phyloP scores from a whole-genome alignment of 1,284 basidiomycete species.

The Cerrena zonata region DNA sequence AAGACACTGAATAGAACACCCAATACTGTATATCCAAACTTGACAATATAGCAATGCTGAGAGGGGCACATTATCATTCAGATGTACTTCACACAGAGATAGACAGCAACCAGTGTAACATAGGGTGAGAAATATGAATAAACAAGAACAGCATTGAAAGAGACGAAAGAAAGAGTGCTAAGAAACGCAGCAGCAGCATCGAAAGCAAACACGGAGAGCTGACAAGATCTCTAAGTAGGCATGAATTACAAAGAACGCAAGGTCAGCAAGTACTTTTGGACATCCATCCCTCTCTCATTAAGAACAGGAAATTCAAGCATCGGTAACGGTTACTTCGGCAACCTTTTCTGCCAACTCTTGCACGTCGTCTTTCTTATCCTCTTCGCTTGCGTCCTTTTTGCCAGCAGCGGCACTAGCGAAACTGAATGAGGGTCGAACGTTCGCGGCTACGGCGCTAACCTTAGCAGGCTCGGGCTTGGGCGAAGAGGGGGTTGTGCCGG shows the following conservation, averaged over 20 bases:
- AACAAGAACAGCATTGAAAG: background rate
- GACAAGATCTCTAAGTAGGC: background rate
- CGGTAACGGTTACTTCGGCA: slow-evolving; percentile 33
- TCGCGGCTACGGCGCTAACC: slow-evolving; percentile 18
- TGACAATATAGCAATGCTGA: background rate
- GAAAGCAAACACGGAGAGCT: background rate
- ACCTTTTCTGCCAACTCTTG: slow-evolving; percentile 34
- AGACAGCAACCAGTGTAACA: background rate
- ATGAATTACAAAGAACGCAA: background rate
- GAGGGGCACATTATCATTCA: background rate
- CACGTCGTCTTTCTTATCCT: slow-evolving; percentile 25
- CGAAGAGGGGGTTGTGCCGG: slow-evolving; percentile 28
- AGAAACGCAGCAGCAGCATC: background rate
- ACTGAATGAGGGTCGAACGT: slow-evolving; percentile 60
- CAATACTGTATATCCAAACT: too few species aligned
- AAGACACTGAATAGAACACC: too few species aligned
- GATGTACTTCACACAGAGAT: background rate
- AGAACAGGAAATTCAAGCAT: background rate
- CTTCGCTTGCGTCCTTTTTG: slow-evolving; percentile 23
- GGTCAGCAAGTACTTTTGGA: background rate
- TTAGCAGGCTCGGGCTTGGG: slow-evolving; percentile 29
- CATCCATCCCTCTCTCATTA: background rate
- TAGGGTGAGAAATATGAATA: background rate
- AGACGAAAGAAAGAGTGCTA: background rate
- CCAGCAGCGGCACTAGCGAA: slow-evolving; percentile 55